Evolutionary conservation across 176 grass and related monocot genomes (phyloP).

Genomic region (Aegilops umbellulata): DNA sequence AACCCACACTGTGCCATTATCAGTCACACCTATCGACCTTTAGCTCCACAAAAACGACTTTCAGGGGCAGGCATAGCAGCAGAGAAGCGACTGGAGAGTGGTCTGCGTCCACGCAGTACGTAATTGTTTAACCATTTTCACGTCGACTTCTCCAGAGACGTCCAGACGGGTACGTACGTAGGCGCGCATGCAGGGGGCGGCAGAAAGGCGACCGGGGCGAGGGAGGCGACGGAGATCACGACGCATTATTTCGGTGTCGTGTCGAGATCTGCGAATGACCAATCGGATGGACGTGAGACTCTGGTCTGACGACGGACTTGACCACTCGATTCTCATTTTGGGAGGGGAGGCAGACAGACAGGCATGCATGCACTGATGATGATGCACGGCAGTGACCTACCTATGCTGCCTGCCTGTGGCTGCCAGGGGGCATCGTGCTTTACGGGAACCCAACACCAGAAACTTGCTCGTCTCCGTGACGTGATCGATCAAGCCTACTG

Average conservation of each 20-base stretch:
- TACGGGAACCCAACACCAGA: background rate
- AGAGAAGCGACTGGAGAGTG: background rate
- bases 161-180: background rate
- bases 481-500: background rate
- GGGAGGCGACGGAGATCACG: background rate
- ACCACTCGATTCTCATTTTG: constrained; percentile 6
- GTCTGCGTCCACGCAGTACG: background rate
- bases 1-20: background rate
- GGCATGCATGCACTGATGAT: background rate
- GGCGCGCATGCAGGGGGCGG: background rate
- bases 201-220: background rate
- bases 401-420: background rate
- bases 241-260: background rate
- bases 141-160: background rate
- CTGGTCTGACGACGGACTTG: constrained; percentile 17
- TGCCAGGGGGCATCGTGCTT: background rate
- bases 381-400: background rate
- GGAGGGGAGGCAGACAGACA: background rate
- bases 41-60: background rate
- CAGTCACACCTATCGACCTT: background rate
- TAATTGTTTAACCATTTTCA: background rate
- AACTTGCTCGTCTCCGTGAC: background rate
- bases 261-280: constrained; percentile 19
- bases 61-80: background rate
- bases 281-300: background rate